A percentile compares a stretch with the other conserved stretches of the same genome.
Conservation (phyloP, 306 rosid species). For the Ammopiptanthus mongolicus region DNA sequence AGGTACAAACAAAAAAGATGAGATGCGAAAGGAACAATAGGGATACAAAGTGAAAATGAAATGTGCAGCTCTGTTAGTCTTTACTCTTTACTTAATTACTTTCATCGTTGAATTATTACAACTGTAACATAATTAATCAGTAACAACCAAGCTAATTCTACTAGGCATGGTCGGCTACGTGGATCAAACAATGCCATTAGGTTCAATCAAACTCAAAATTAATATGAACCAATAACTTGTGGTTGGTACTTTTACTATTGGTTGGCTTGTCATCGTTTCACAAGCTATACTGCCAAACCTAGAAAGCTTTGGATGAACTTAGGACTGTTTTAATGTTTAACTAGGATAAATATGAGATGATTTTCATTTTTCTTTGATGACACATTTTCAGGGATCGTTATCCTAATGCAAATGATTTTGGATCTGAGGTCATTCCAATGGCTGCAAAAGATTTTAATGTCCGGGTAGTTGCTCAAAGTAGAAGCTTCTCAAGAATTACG, state of each 20-base stretch:
- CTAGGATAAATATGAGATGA: neutral
- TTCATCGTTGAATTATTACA: neutral
- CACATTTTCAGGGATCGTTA: constrained; percentile 25
- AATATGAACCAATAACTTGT: neutral
- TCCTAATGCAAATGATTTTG: constrained; percentile 56
- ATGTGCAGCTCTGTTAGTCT: neutral
- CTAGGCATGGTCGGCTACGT: no score
- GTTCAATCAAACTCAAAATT: neutral
- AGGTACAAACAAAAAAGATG: neutral
- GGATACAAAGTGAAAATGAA: neutral
- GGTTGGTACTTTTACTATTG: neutral
- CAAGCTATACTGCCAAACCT: neutral
- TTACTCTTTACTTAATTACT: neutral
- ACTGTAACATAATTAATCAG: neutral
- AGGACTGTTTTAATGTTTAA: neutral
- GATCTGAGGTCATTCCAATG: constrained; percentile 49
- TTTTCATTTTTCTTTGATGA: neutral
- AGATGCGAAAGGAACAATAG: neutral
- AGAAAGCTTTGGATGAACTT: neutral
- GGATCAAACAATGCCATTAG: neutral
- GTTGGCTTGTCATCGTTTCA: neutral
- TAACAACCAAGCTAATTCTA: no score
- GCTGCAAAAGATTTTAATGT: constrained; percentile 46
- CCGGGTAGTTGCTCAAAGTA: constrained; percentile 28
- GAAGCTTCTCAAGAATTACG: neutral